A percentile compares a stretch with the other conserved stretches of the same genome.
These are phyloP conservation scores for Arabis alpina DNA, from an alignment of 345 rosid genomes.

Conservation along the genomic window DNA sequence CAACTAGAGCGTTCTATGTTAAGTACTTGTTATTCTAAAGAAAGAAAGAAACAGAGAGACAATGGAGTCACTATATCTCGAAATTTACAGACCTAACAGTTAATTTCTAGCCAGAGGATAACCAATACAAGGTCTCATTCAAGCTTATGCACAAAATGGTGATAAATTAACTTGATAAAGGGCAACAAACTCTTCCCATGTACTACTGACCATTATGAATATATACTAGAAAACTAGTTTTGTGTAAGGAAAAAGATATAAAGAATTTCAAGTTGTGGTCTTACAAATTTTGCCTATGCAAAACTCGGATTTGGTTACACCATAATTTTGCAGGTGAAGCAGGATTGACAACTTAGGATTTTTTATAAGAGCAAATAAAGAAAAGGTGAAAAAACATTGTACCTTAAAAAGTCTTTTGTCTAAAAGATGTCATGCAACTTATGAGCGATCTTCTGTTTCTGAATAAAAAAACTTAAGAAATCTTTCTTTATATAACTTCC, in stretches of 20 bases:
- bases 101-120: neutral
- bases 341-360: too few species aligned
- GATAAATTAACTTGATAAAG: neutral
- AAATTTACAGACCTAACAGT: conserved; percentile 1
- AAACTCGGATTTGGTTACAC: neutral
- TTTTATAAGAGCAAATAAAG: too few species aligned
- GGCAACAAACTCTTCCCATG: neutral
- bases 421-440: neutral
- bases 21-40: conserved; percentile 10
- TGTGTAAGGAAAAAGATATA: neutral
- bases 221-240: neutral
- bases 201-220: neutral
- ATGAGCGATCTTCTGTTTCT: conserved; percentile 20
- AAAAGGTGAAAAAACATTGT: neutral
- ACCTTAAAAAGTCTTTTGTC: conserved; percentile 22
- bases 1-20: neutral
- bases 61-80: neutral
- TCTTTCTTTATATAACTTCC: conserved; percentile 8
- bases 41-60: conserved; percentile 17
- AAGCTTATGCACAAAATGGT: conserved; percentile 7
- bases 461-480: conserved; percentile 6
- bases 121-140: conserved; percentile 4
- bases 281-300: neutral
- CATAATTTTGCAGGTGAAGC: too few species aligned
- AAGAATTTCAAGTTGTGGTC: neutral